Base-by-base conservation (phyloP, 2,329 filamentous ascomycete species). In the Fusarium siculi region DNA sequence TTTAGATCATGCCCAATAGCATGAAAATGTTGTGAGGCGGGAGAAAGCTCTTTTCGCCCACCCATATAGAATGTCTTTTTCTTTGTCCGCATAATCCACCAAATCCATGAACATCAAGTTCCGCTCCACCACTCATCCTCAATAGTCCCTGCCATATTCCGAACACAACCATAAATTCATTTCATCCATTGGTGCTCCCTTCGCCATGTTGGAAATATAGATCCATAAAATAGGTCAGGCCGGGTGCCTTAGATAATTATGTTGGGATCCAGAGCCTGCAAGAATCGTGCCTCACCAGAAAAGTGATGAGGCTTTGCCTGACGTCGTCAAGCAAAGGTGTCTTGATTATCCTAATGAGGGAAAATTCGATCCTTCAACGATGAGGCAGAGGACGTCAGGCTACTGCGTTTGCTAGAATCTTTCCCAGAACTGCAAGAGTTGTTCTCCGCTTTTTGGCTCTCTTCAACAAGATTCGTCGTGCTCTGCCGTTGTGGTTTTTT, bases 401-500 rank as follows among this genome's bases (percentile, higher is more conserved):
- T 78, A 53, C 63, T 77, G 42, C 76, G 74, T 65, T 74, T 75
- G 34, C 58, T 67, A 18, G 73, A 67, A 34, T 78, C 76, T 59
- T 76, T 78, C 12, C 63, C 56, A 11, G 62, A 30, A n/a, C 39
- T 72, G 32, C 42, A 80, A 16, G 75, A 63, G 40, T 53, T 70
- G 21, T 75, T 78, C 47, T 79, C 78, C 15, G 57, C 57, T 49
- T 70, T 76, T 39, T 74, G 71, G 21, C 72, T 74, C 40, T 79
- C 78, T 30, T 78, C 76, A 37, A 65, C 63, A 25, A 78, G 47
- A 25, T 60, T 73, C 30, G 65, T 66, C 18, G 74, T 77, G 66
- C 78, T 81, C 43, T 79, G 76, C n/a, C 79, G 73, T 34, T 79
- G 77, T 7, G 78, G 75, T n/a, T 82, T 83, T 76, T 84, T 85